Evolutionary conservation across 306 rosid species (phyloP).

Genomic region (Fragaria vesca): DNA sequence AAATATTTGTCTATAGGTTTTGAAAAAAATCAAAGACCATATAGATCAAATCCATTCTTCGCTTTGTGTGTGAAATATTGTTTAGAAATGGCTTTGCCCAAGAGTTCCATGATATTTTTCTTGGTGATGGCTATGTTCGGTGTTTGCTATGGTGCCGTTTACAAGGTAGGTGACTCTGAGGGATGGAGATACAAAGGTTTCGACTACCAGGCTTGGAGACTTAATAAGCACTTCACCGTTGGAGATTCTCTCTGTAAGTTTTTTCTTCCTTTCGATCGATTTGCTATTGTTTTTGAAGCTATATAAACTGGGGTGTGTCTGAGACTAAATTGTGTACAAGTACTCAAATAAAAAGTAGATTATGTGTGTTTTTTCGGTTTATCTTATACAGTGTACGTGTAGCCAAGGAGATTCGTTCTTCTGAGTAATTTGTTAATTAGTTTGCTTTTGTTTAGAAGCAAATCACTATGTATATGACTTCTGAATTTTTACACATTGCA

Average conservation of each 20-base stretch:
- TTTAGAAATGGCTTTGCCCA: constrained; percentile 11
- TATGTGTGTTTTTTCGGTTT: background rate
- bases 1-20: background rate
- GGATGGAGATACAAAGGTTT: constrained; percentile 41
- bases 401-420: background rate
- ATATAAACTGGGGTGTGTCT: background rate
- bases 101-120: background rate
- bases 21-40: background rate
- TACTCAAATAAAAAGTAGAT: background rate
- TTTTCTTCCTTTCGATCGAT: background rate
- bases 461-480: background rate
- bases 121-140: background rate
- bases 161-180: constrained; percentile 37
- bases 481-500: background rate
- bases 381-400: background rate
- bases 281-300: background rate
- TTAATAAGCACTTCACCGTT: constrained; percentile 23
- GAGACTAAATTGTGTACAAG: background rate
- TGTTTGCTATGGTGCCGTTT: constrained; percentile 25
- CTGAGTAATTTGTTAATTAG: background rate
- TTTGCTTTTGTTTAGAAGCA: background rate
- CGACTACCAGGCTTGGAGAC: constrained; percentile 34
- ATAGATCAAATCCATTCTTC: background rate
- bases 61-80: background rate
- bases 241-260: constrained; percentile 36